phyloP scores from a whole-genome alignment of 768 basidiomycete genomes.

The Boletus barrowsii region DNA sequence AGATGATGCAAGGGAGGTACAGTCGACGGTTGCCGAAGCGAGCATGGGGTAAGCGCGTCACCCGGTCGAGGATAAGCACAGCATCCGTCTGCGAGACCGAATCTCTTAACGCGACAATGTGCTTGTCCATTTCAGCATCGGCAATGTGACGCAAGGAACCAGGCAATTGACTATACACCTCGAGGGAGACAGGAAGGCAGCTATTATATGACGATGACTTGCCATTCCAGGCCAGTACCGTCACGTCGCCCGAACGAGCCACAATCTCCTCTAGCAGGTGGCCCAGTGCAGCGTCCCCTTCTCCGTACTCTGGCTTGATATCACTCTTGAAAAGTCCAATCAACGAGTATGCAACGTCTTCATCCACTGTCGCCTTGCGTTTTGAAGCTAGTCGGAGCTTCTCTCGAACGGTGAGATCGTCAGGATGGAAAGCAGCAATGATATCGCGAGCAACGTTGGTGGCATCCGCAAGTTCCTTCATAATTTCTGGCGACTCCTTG shows the following conservation, averaged over 20 bases:
- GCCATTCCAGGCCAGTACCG: slow-evolving; percentile 12
- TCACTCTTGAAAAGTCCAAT: slow-evolving; percentile 12
- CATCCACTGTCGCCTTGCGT: slow-evolving; percentile 6
- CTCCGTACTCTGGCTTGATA: slow-evolving; percentile 7
- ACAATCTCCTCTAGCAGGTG: slow-evolving; percentile 14
- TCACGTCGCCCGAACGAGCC: slow-evolving; percentile 4
- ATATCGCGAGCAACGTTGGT: slow-evolving; percentile 1
- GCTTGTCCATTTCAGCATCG: neutral
- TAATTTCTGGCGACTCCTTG: slow-evolving; percentile 8
- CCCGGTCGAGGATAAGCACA: neutral
- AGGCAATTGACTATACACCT: neutral
- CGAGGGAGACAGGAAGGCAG: slow-evolving; percentile 7
- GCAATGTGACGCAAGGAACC: neutral
- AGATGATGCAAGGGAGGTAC: slow-evolving; percentile 2
- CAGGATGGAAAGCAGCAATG: slow-evolving; percentile 1
- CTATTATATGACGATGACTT: slow-evolving; percentile 11
- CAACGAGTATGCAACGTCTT: slow-evolving; percentile 8
- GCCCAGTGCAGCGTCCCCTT: slow-evolving; percentile 4
- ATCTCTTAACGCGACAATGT: neutral
- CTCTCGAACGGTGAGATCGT: slow-evolving; percentile 4
- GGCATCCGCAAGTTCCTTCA: slow-evolving; percentile 8
- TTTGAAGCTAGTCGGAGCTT: slow-evolving; percentile 13
- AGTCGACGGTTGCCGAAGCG: slow-evolving; percentile 1
- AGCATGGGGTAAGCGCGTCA: neutral
- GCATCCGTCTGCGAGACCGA: neutral